These are phyloP conservation scores for Neofusicoccum ribis DNA, from an alignment of 2,329 filamentous ascomycete species.

Conservation along the genomic window DNA sequence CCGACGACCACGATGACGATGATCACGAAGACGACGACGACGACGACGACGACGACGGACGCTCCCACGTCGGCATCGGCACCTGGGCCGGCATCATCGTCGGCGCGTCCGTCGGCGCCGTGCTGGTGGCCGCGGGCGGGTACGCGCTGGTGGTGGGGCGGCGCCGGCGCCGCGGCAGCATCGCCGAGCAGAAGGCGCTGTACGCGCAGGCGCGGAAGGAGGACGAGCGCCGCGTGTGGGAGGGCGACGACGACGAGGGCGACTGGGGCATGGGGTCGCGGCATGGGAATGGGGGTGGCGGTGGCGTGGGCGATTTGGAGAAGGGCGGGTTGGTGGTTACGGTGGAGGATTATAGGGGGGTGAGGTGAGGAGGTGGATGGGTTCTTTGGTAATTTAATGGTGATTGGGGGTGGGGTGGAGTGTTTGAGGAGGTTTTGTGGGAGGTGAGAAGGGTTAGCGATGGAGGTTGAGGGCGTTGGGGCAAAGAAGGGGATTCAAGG, in stretches of 20 bases:
- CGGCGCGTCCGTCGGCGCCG: background rate
- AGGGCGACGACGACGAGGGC: background rate
- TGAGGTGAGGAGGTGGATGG: background rate
- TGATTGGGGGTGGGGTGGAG: no score
- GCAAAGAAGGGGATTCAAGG: background rate
- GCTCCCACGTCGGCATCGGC: background rate
- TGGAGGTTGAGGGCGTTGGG: background rate
- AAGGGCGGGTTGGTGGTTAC: background rate
- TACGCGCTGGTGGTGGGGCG: background rate
- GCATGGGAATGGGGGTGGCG: background rate
- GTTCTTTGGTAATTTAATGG: background rate
- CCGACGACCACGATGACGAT: background rate
- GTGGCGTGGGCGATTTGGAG: background rate
- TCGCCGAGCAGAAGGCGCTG: background rate
- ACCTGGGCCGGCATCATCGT: slow-evolving; percentile 7
- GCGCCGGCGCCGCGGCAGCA: background rate
- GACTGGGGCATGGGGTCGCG: background rate
- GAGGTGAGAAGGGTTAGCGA: background rate
- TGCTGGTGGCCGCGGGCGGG: background rate
- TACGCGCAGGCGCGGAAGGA: background rate
- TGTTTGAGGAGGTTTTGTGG: no score
- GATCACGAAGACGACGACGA: background rate
- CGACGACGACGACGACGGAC: background rate
- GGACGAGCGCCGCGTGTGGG: slow-evolving; percentile 1
- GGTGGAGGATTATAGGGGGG: slow-evolving; percentile 8